phyloP scores from a whole-genome alignment of 139 green algal species.

The Asterochloris sp. region DNA sequence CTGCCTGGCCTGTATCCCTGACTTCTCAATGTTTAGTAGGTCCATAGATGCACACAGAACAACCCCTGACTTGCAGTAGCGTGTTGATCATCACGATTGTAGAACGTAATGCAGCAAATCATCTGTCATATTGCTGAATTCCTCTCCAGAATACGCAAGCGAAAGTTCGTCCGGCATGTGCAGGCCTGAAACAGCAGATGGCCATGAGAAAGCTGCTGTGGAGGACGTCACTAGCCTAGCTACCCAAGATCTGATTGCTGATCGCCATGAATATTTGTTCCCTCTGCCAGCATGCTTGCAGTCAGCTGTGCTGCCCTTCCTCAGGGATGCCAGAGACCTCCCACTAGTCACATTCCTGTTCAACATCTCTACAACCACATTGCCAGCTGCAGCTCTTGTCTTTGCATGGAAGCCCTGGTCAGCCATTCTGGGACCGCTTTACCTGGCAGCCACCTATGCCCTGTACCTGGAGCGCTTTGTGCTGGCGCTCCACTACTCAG shows the following conservation, averaged over 20 bases:
- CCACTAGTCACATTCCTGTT: slow-evolving; percentile 38
- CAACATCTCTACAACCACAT: slow-evolving; percentile 32
- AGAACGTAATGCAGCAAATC: neutral
- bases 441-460: slow-evolving; percentile 53
- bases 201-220: neutral
- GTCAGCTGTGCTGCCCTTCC: neutral
- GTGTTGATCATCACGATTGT: neutral
- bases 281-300: neutral
- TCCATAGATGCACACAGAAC: neutral
- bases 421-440: slow-evolving; percentile 38
- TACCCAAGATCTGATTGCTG: slow-evolving; percentile 11
- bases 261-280: slow-evolving; percentile 24
- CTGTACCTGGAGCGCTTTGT: slow-evolving; percentile 75
- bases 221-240: too few species aligned
- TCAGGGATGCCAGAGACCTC: slow-evolving; percentile 42
- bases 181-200: neutral
- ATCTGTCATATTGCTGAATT: neutral
- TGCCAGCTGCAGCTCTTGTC: slow-evolving; percentile 18
- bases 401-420: slow-evolving; percentile 18
- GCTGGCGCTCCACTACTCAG: slow-evolving; percentile 66
- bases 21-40: neutral
- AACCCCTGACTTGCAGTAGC: neutral
- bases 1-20: neutral
- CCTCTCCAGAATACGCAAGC: neutral
- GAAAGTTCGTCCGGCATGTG: too few species aligned